phyloP scores from a whole-genome alignment of 345 rosid genomes.

The Syzygium grande region DNA sequence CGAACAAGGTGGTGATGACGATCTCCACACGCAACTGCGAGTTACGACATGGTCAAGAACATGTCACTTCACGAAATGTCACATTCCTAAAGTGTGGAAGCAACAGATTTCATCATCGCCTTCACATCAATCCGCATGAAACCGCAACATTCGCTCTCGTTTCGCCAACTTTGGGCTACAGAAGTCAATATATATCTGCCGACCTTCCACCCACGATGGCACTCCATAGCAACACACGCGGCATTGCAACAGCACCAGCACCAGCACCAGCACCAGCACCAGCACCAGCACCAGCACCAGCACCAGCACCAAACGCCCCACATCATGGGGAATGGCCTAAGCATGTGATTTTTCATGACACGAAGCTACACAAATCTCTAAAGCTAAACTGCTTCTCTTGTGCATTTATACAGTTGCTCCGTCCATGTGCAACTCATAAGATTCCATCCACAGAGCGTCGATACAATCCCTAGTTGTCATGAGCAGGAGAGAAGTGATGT shows the following conservation, averaged over 20 bases:
- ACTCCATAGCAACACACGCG: background rate
- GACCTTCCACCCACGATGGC: background rate
- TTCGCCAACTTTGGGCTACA: background rate
- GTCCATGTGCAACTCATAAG: background rate
- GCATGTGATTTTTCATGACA: background rate
- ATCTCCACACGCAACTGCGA: background rate
- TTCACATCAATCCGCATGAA: background rate
- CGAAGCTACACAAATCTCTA: background rate
- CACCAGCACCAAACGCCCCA: background rate
- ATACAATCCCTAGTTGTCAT: background rate
- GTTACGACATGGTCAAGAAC: background rate
- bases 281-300: too few species aligned
- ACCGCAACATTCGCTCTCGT: background rate
- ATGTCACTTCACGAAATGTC: background rate
- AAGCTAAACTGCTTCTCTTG: background rate
- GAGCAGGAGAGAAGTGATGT: background rate
- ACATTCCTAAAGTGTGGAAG: background rate
- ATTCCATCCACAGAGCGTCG: background rate
- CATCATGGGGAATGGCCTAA: background rate
- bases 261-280: too few species aligned
- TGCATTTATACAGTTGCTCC: background rate
- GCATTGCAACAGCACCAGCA: background rate
- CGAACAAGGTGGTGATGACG: background rate
- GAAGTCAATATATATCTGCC: background rate
- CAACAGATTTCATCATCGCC: background rate